Evolutionary conservation across 2,329 filamentous ascomycete genomes (phyloP), one percentile per base, ranked within the genome.

Genomic region (Cytospora leucostoma): DNA sequence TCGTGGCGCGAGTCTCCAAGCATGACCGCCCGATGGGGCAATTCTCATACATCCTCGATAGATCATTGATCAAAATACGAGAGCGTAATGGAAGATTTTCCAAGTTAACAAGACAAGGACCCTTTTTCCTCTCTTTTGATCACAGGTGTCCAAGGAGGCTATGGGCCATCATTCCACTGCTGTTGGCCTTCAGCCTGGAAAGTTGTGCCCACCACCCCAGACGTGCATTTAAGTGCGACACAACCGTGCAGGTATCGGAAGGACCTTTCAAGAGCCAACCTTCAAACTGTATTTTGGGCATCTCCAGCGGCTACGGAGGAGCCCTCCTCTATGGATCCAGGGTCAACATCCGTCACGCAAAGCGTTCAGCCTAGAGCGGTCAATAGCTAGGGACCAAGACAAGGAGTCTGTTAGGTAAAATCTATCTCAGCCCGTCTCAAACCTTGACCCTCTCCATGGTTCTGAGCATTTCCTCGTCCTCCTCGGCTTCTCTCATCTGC

Each of bases 361-460:
- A 19, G 3, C 38, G n/a, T 21, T 7, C 7, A 47, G 8, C n/a
- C n/a, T 10, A 6, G 2, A 47, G 11, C 19, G 44, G 12, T 21
- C n/a, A 8, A 47, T 11, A 10, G 8, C 35, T 13, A 37, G 35
- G 35, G 12, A 37, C 35, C 35, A 37, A 2, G 17, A 19, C 17
- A 7, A 19, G 7, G 21, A 7, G 40, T 8, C n/a, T 21, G n/a
- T 47, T 10, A 37, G 13, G 27, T 7, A 3, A 12, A 4, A 15
- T 7, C 21, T 8, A 33, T 19, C 33, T 49, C 51, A 61, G 21
- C 19, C 59, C 33, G 40, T 33, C 40, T 58, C 19, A 63, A 17
- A 66, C 40, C 58, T 55, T 64, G 19, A 56, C 51, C 40, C 58
- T 56, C n/a, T 63, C 40, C 64, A 66, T 66, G 21, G 55, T 35